Base-by-base conservation (phyloP, 176 grass and related monocot species). In the Tillandsia leiboldiana region DNA sequence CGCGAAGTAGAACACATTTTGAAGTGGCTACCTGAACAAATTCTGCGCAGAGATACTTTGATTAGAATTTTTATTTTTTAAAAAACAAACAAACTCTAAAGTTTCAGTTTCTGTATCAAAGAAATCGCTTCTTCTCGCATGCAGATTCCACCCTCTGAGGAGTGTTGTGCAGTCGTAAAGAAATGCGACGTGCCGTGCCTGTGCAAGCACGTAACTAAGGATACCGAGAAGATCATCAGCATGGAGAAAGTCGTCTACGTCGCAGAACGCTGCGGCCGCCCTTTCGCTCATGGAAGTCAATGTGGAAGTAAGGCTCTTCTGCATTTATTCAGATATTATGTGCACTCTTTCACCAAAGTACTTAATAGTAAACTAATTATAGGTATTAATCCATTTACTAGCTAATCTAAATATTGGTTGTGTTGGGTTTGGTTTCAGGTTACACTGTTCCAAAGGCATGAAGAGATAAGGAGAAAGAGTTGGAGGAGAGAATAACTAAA, bases 211-310 rank as follows among this genome's bases (percentile, higher is more conserved):
- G 2, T 53, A 17, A 53, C 49, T 2, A 51, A 51, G 4, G 23
- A 29, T 1, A 22, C 27, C 9, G 68, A 70, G n/a, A 70, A 53
- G 22, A 6, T 53, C 18, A 53, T 70, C 22, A 70, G 68, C 68
- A 70, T 70, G 68, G 22, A 70, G 20, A 70, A 70, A 20, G 68
- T 70, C 22, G 68, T 29, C 50, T 70, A 26, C 50, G 2, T 70
- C 18, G 22, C 18, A 5, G 11, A 53, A 15, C 4, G 3, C 17
- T 70, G 68, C 68, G 6, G 12, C 10, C 68, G 68, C 7, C 68
- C 68, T 70, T 12, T 70, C 3, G 9, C 48, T 48, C 68, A 70
- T 52, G 68, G 68, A 53, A 70, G 49, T 12, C 53, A 70, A 53
- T 70, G 68, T 29, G 68, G 68, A 70, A 70, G 68, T 70, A 53